These are phyloP conservation scores for Melocanna baccifera DNA, from an alignment of 176 grass and related monocot species.

Conservation along the genomic window DNA sequence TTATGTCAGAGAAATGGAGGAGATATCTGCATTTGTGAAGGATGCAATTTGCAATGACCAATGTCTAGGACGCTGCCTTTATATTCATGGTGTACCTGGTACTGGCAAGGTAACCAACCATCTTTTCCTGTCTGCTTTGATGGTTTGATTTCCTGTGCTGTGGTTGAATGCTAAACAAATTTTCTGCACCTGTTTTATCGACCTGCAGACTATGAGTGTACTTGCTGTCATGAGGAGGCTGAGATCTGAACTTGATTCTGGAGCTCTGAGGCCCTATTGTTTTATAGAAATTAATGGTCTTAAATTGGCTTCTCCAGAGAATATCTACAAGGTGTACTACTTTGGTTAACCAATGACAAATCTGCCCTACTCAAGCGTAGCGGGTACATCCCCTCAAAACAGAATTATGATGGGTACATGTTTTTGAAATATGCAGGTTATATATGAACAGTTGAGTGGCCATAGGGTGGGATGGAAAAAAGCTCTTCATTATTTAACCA, in stretches of 20 bases:
- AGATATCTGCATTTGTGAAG: slow-evolving; percentile 84
- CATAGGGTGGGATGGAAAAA: slow-evolving; percentile 90
- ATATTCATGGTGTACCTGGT: slow-evolving; percentile 97
- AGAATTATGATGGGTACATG: not conserved
- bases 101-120: slow-evolving; percentile 76
- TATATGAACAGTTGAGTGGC: slow-evolving; percentile 88
- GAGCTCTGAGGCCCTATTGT: slow-evolving; percentile 66
- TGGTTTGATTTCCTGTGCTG: slow-evolving; percentile 5
- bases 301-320: slow-evolving; percentile 87
- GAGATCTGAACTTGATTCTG: slow-evolving; percentile 72
- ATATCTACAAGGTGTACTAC: slow-evolving; percentile 79
- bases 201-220: slow-evolving; percentile 89
- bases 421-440: slow-evolving; percentile 48
- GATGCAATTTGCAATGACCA: slow-evolving; percentile 87
- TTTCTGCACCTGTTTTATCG: slow-evolving; percentile 24
- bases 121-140: not conserved
- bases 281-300: slow-evolving; percentile 98
- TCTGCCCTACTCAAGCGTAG: not conserved
- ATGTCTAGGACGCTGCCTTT: slow-evolving; percentile 90
- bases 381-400: not conserved
- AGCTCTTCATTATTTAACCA: slow-evolving; percentile 85
- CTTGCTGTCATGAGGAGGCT: slow-evolving; percentile 86
- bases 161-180: slow-evolving; percentile 24
- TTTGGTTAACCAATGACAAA: not conserved
- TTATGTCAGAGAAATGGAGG: slow-evolving; percentile 82